Conservation (phyloP, 2,329 filamentous ascomycete genomes). For the Sarocladiaceae sp. region DNA sequence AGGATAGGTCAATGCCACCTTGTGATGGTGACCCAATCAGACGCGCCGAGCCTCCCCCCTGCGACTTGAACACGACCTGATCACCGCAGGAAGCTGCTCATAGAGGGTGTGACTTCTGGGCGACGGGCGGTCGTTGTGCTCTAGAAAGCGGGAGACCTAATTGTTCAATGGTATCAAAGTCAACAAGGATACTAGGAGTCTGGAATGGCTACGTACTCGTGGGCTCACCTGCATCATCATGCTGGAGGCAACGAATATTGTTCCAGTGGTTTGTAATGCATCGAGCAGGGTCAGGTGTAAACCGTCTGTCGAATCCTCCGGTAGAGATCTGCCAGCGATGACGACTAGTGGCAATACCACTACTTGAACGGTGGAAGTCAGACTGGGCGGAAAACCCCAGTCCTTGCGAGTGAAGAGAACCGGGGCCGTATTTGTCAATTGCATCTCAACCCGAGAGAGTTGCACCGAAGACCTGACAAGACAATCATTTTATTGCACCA, state of each 20-base stretch:
- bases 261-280: too few relatives aligned
- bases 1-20: constrained; percentile 14
- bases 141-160: neutral
- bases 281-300: too few relatives aligned
- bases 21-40: constrained; percentile 12
- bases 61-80: constrained; percentile 9
- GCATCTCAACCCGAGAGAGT: too few relatives aligned
- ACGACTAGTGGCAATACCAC: neutral
- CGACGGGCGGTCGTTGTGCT: constrained; percentile 1
- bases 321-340: too few relatives aligned
- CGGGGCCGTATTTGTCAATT: too few relatives aligned
- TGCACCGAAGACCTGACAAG: neutral
- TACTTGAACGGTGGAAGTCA: too few relatives aligned
- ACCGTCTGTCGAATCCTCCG: too few relatives aligned
- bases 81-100: constrained; percentile 3
- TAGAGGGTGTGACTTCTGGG: neutral
- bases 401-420: too few relatives aligned
- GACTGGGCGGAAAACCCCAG: too few relatives aligned
- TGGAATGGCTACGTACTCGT: neutral
- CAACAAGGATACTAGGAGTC: neutral
- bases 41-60: constrained; percentile 9
- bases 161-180: neutral
- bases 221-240: too few relatives aligned
- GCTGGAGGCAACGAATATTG: too few relatives aligned
- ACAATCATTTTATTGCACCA: too few relatives aligned